Evolutionary conservation across 129 eudicot genomes (phyloP).

Genomic region (Sambucus nigra): DNA sequence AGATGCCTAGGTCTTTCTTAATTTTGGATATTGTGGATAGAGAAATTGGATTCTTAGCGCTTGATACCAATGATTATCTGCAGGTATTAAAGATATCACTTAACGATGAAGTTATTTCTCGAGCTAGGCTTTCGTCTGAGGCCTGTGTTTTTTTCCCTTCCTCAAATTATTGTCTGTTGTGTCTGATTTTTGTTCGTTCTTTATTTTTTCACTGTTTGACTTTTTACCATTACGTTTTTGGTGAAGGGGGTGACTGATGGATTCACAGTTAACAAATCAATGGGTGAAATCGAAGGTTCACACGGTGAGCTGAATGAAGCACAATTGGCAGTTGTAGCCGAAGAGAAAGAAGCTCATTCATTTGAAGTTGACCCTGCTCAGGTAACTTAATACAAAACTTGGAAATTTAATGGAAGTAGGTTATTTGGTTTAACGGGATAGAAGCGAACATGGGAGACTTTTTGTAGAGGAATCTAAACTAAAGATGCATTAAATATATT

Average conservation of each 20-base stretch:
- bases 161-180: background rate
- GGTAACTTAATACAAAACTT: slow-evolving; percentile 18
- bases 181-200: too few relatives aligned
- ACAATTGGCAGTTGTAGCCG: slow-evolving; percentile 78
- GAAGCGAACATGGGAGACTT: too few relatives aligned
- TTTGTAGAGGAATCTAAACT: too few relatives aligned
- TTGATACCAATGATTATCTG: slow-evolving; percentile 14
- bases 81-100: slow-evolving; percentile 74
- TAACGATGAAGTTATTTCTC: slow-evolving; percentile 69
- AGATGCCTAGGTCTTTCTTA: slow-evolving; percentile 13
- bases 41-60: background rate
- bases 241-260: too few relatives aligned
- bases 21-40: background rate
- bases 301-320: slow-evolving; percentile 75
- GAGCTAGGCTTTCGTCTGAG: slow-evolving; percentile 67
- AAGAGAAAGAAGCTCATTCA: slow-evolving; percentile 82
- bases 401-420: background rate
- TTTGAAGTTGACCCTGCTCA: slow-evolving; percentile 85
- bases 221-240: too few relatives aligned
- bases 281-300: slow-evolving; percentile 58
- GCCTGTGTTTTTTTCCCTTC: slow-evolving; percentile 20
- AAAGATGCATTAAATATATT: too few relatives aligned
- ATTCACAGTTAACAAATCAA: slow-evolving; percentile 46
- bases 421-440: too few relatives aligned
- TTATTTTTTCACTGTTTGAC: too few relatives aligned